Evolutionary conservation across 2,329 filamentous ascomycete genomes (phyloP).

Genomic region (Alternaria brassicae): DNA sequence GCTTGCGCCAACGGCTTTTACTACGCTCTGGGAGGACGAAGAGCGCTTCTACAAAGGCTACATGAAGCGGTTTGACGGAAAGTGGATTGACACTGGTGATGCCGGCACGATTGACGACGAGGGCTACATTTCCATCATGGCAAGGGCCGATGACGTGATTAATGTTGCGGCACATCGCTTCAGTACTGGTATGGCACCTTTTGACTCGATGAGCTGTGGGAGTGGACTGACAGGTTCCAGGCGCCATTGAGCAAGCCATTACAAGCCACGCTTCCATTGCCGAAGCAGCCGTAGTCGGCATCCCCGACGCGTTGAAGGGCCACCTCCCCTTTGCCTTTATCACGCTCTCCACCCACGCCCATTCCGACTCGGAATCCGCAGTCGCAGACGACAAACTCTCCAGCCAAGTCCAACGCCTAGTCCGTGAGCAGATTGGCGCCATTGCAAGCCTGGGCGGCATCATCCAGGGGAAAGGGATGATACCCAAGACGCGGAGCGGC

Average conservation of each 20-base stretch:
- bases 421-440: constrained; percentile 82
- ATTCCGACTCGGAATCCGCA: constrained; percentile 62
- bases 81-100: constrained; percentile 91
- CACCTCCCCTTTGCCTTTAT: constrained; percentile 92
- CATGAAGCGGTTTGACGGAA: constrained; percentile 78
- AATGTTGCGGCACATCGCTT: constrained; percentile 95
- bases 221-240: constrained; percentile 52
- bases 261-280: constrained; percentile 79
- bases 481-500: constrained; percentile 89
- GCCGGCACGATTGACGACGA: constrained; percentile 84
- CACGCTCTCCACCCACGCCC: constrained; percentile 62
- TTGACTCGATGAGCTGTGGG: background rate
- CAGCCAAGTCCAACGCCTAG: constrained; percentile 72
- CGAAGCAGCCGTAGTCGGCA: constrained; percentile 84
- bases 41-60: constrained; percentile 87
- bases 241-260: constrained; percentile 89
- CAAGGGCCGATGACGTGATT: constrained; percentile 81
- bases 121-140: constrained; percentile 69
- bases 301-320: constrained; percentile 86
- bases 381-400: constrained; percentile 59
- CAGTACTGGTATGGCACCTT: constrained; percentile 71
- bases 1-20: constrained; percentile 83
- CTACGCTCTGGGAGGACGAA: constrained; percentile 84
- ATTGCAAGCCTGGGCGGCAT: constrained; percentile 88
- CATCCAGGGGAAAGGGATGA: constrained; percentile 83